Base-by-base conservation (phyloP, 2,329 filamentous ascomycete species). In the Colletotrichum orbiculare region DNA sequence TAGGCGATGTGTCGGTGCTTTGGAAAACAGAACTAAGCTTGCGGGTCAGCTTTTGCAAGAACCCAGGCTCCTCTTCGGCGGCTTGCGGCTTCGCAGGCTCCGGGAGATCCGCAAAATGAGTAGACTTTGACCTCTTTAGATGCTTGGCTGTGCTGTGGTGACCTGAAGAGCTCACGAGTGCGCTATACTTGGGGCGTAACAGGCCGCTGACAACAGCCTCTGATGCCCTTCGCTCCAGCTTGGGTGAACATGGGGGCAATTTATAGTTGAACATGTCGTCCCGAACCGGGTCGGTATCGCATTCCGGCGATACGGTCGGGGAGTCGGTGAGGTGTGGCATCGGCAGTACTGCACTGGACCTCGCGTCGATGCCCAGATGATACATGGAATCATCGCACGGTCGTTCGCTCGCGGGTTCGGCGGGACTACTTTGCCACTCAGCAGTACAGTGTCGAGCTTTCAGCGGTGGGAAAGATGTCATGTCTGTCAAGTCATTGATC, bases 391-490 rank as follows among this genome's bases (percentile, higher is more conserved):
- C 59, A 59, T 65, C 2, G 34, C 34, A 13, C 50, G 25, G 8
- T 42, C 41, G 13, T 48, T 15, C 11, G 47, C 11, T 46, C 34
- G 10, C 35, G 8, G 13, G 43, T 37, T 4, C 68, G 2, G 71
- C 52, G 1, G 70, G 69, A 2, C 75, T 71, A 7, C 66, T 73
- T n/a, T 72, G 48, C 74, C 74, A 76, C 6, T 78, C 77, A 9
- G 68, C 63, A 0, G 76, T 79, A 45, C 71, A 74, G 8, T 74
- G 72, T 6, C 76, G 73, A 9, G 73, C 70, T 9, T 65, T 68
- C 8, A 79, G 69, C 33, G 71, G 69, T 11, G 76, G 76, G 54
- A 79, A 79, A 9, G 74, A 78, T 2, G 72, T 75, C 6, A 78
- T 75, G 4, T 13, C 34, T n/a, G 12, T 17, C 2, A 39, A 12